These are phyloP conservation scores for Starmera dryadoides DNA, from an alignment of 805 yeast genomes.

Conservation along the genomic window DNA sequence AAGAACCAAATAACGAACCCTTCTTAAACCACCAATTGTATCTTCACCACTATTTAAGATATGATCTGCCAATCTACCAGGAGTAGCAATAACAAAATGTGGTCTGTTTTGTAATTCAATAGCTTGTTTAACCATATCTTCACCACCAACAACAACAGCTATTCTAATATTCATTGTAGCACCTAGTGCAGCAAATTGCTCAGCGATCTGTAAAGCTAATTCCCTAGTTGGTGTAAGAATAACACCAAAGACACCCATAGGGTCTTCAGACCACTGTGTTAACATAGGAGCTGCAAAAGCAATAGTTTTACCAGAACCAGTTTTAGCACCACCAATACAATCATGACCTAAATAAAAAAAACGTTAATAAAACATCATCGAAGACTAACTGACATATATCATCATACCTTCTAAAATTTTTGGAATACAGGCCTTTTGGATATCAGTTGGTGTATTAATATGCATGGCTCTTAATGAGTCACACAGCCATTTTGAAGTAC, in stretches of 20 bases:
- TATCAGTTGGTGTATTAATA: constrained; percentile 75
- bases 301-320: constrained; percentile 96
- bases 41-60: constrained; percentile 84
- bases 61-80: constrained; percentile 94
- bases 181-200: constrained; percentile 91
- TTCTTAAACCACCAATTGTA: constrained; percentile 67
- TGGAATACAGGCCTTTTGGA: constrained; percentile 87
- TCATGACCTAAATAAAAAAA: constrained; percentile 45
- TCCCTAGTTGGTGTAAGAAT: constrained; percentile 91
- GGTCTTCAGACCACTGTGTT: constrained; percentile 91
- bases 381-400: not conserved
- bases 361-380: not conserved
- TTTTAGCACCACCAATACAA: constrained; percentile 97
- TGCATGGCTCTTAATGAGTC: constrained; percentile 80
- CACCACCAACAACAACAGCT: constrained; percentile 90
- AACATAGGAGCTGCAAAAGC: constrained; percentile 98
- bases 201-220: constrained; percentile 93
- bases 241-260: constrained; percentile 85
- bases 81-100: constrained; percentile 94
- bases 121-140: constrained; percentile 85
- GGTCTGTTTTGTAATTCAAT: constrained; percentile 76
- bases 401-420: constrained; percentile 54
- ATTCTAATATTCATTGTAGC: constrained; percentile 79
- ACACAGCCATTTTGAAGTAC: constrained; percentile 79
- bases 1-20: constrained; percentile 75